Base-by-base conservation (phyloP, 2,329 filamentous ascomycete species). In the Passalora sequoiae region DNA sequence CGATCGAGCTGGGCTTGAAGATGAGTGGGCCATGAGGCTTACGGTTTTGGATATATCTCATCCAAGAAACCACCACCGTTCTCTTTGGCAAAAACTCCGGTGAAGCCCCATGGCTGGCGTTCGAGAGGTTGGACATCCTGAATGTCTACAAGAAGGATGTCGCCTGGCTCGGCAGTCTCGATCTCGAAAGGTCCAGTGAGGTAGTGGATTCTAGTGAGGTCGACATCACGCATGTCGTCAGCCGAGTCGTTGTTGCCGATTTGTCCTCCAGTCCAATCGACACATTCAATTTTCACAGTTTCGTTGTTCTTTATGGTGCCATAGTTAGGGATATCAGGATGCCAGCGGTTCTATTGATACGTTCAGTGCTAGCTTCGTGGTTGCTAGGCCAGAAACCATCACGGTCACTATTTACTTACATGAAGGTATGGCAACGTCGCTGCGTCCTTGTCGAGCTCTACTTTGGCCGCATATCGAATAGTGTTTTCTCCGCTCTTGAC, bases 111-210 rank as follows among this genome's bases (percentile, higher is more conserved):
- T 0, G 88, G 88, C 44, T 84, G 79, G 21, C 92, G 80, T 50
- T 91, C 75, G 53, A 94, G 81, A 0, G 89, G 89, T 68, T 96
- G 88, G 0, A 95, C 86, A 59, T 96, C 89, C 65, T 91, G 88
- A 53, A 95, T 95, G 63, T 95, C 88, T 6, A 95, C 85, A 0
- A 94, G 69, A 0, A 94, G 74, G 1, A 94, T 73, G 60, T 95
- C 89, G 0, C 89, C 89, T 0, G 89, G 88, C 64, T 89, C 79
- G 1, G 88, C 88, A 1, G 79, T 82, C 60, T 89, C 84, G 44
- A 96, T 77, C 41, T 95, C 85, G 53, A 95, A 95, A 0, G 89
- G 89, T 0, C 89, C 89, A 0, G 84, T 89, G 4, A 96, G 77
- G 63, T 94, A 95, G 66, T 96, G 89, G 35, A 94, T 77, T 44